Conservation (phyloP, 2,329 filamentous ascomycete genomes). For the Penicillium sp. region DNA sequence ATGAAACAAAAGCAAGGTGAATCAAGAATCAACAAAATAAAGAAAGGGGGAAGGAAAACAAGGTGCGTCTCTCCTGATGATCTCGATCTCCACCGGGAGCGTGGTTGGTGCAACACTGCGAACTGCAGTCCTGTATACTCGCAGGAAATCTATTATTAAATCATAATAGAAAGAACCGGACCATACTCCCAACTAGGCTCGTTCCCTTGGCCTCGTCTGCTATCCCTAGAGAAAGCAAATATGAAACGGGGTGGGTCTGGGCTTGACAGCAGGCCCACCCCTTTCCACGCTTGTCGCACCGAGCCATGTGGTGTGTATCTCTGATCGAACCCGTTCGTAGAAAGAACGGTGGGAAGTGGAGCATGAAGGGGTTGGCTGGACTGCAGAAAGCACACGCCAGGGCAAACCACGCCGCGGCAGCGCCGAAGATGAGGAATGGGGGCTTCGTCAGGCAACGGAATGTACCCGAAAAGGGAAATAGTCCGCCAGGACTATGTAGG, state of each 20-base stretch:
- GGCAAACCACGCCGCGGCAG: not conserved
- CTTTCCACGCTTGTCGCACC: constrained; percentile 13
- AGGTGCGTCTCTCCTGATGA: not conserved
- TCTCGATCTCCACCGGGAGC: constrained; percentile 9
- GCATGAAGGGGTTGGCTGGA: not conserved
- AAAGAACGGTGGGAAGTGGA: not conserved
- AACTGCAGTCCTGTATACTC: not conserved
- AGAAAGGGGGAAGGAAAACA: constrained; percentile 1
- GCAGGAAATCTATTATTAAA: constrained; percentile 1
- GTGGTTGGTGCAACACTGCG: constrained; percentile 11
- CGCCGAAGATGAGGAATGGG: not conserved
- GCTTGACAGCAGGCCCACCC: constrained; percentile 19
- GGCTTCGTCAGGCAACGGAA: constrained; percentile 1
- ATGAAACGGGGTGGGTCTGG: constrained; percentile 14
- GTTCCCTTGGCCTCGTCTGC: not conserved
- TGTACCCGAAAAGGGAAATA: not conserved
- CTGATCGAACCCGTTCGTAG: constrained; percentile 6
- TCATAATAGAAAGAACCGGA: not conserved
- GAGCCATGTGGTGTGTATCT: constrained; percentile 14
- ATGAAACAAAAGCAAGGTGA: constrained; percentile 8
- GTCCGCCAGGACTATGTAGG: constrained; percentile 2
- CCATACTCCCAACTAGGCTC: not conserved
- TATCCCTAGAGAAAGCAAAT: constrained; percentile 11
- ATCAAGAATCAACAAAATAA: constrained; percentile 9
- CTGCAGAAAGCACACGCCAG: not conserved